Percentiles rank a stretch among this genome's conserved stretches.
Conservation (phyloP, 192 early-diverging fungal genomes). For the Coemansia pectinata region DNA sequence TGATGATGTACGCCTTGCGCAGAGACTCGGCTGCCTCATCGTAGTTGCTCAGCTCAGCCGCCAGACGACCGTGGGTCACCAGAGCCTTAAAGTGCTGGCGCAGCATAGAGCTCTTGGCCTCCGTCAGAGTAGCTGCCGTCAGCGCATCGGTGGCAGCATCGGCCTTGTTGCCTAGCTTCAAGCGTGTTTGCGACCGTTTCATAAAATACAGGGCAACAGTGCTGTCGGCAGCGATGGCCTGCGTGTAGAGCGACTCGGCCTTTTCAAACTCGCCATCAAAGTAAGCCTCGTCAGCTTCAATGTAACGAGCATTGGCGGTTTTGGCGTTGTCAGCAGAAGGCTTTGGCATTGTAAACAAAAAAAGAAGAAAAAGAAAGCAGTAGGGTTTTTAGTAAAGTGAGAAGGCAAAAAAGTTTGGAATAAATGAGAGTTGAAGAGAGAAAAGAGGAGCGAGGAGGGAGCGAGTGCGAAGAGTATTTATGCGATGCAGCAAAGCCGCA, state of each 20-base stretch:
- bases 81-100: constrained; percentile 67
- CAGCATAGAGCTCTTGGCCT: constrained; percentile 51
- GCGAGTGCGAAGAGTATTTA: neutral
- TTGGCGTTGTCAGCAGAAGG: constrained; percentile 21
- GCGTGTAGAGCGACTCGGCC: constrained; percentile 67
- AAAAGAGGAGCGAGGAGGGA: neutral
- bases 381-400: neutral
- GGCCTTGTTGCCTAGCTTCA: constrained; percentile 63
- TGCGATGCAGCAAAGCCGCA: neutral
- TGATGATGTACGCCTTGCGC: constrained; percentile 62
- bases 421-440: neutral
- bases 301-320: constrained; percentile 32
- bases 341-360: constrained; percentile 9
- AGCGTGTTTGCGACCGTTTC: constrained; percentile 64
- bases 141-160: constrained; percentile 69
- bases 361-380: neutral
- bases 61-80: constrained; percentile 62
- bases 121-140: constrained; percentile 58
- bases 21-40: constrained; percentile 60
- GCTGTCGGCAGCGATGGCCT: constrained; percentile 66
- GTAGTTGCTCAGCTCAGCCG: constrained; percentile 60
- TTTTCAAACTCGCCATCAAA: constrained; percentile 77
- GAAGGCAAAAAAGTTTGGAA: neutral
- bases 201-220: constrained; percentile 64
- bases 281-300: constrained; percentile 72